Conservation (phyloP, 345 rosid species). For the Ceriops tagal region DNA sequence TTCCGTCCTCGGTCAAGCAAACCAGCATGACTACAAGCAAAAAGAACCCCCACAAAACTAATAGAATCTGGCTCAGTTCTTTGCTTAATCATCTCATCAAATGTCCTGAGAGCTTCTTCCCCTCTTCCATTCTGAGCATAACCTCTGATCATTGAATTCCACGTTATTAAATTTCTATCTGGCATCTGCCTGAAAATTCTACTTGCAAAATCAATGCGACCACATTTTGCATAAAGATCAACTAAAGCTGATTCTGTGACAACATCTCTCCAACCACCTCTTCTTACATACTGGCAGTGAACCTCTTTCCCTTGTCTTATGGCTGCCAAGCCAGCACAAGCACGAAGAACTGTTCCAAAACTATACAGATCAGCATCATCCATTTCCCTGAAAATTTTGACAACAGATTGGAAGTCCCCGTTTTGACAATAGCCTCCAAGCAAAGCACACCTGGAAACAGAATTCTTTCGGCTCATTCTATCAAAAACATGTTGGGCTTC, state of each 20-base stretch:
- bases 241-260: conserved; percentile 85
- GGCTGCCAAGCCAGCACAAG: conserved; percentile 79
- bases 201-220: conserved; percentile 59
- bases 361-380: conserved; percentile 57
- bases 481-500: conserved; percentile 62
- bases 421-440: conserved; percentile 80
- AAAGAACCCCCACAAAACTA: conserved; percentile 77
- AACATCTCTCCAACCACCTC: conserved; percentile 65
- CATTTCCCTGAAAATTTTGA: conserved; percentile 57
- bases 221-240: conserved; percentile 85
- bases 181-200: conserved; percentile 49
- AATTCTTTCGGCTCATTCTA: conserved; percentile 61
- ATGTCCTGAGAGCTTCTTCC: conserved; percentile 56
- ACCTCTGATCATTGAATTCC: conserved; percentile 84
- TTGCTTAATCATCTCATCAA: conserved; percentile 48
- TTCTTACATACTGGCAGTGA: conserved; percentile 80
- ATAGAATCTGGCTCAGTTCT: conserved; percentile 71
- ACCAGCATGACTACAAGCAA: conserved; percentile 82
- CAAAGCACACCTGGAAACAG: conserved; percentile 80
- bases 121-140: conserved; percentile 88
- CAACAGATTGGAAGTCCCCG: conserved; percentile 51
- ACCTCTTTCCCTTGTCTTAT: conserved; percentile 77
- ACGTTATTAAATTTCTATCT: conserved; percentile 59
- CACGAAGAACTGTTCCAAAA: conserved; percentile 81
- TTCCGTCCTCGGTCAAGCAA: conserved; percentile 61